Base-by-base conservation (phyloP, 345 rosid species). In the Kandelia obovata region DNA sequence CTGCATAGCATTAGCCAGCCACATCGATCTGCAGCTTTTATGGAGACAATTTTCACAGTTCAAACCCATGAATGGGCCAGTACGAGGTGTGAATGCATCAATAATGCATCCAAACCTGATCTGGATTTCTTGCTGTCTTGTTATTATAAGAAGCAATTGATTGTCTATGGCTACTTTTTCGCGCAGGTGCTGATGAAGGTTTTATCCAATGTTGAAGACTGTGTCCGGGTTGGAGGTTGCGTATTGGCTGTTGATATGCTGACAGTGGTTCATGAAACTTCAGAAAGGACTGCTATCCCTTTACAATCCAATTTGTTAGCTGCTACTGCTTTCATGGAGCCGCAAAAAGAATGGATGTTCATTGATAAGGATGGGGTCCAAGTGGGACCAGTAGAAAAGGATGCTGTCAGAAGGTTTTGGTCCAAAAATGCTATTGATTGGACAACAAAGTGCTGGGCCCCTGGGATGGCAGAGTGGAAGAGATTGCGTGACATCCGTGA, bases 271-370 rank as follows among this genome's bases (percentile, higher is more conserved):
- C 99, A 95, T 74, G 99, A 87, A 92, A 85, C 96, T 80, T 92
- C 97, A 56, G 99, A 95, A 73, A 89, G 99, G 82, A 95, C 98
- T 37, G 91, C 91, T 62, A 95, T 90, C 73, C 99, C 99, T 71
- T 82, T 92, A 64, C 99, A 95, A 61, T 95, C 99, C 55, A 95
- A 95, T 78, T 78, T 95, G 79, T 83, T 95, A 77, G 99, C 99
- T 69, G 97, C 99, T 65, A 86, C 94, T 76, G 99, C 99, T 62
- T 95, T 95, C 82, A 90, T 95, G 99, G 99, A 95, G 80, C 92
- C 99, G 39, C 92, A 87, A 34, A 95, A 95, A 84, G 99, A 95
- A 81, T 95, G 99, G 99, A 89, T 87, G 91, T 89, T 86, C 75
- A 70, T 84, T 61, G 92, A 86, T 75, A 84, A 87, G 70, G 82